These are phyloP conservation scores for Singerocomus inundabilis DNA, from an alignment of 1,284 basidiomycete species.

Conservation along the genomic window DNA sequence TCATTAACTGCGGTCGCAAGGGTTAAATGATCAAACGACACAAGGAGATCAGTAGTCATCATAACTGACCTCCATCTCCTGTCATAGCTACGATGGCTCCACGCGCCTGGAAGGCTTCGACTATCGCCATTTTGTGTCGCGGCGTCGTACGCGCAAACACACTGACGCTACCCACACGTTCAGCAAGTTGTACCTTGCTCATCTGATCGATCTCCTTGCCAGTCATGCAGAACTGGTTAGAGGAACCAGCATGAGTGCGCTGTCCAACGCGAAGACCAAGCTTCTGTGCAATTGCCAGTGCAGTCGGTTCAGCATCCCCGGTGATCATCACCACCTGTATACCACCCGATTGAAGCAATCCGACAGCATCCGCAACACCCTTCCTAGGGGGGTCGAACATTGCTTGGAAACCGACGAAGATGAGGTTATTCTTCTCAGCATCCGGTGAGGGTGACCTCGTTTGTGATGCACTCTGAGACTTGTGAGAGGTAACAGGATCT, in stretches of 20 bases:
- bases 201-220: conserved; percentile 87
- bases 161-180: conserved; percentile 78
- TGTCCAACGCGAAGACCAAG: conserved; percentile 75
- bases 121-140: conserved; percentile 96
- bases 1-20: conserved; percentile 74
- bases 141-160: conserved; percentile 96
- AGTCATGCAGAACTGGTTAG: conserved; percentile 57
- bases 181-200: conserved; percentile 77
- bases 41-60: neutral
- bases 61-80: conserved; percentile 74
- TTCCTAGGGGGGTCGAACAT: conserved; percentile 95
- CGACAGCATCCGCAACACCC: conserved; percentile 89
- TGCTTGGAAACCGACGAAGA: conserved; percentile 91
- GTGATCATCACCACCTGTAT: conserved; percentile 99
- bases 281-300: conserved; percentile 83
- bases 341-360: conserved; percentile 76
- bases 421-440: conserved; percentile 57
- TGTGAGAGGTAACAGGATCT: conserved; percentile 25
- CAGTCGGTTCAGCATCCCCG: conserved; percentile 91
- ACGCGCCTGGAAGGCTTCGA: conserved; percentile 86
- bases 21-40: neutral
- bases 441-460: conserved; percentile 35
- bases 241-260: conserved; percentile 6
- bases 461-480: conserved; percentile 15
- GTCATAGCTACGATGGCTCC: conserved; percentile 97